These are phyloP conservation scores for Annona squamosa DNA, from an alignment of 164 flowering plant species.

Conservation along the genomic window DNA sequence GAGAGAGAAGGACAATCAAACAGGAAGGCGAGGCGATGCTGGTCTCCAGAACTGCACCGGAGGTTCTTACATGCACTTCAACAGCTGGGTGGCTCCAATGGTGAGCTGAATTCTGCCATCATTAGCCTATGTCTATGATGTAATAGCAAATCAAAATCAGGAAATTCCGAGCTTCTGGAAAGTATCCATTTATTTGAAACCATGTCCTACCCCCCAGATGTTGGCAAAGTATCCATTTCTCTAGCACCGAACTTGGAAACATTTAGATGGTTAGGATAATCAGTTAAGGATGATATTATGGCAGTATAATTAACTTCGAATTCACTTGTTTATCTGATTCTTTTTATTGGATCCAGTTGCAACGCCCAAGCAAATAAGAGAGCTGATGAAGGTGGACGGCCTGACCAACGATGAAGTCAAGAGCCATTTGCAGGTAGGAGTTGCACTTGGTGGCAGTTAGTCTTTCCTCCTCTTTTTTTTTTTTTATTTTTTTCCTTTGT, in stretches of 20 bases:
- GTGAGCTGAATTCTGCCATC: constrained; percentile 23
- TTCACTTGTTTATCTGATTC: not conserved
- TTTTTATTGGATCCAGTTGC: constrained; percentile 40
- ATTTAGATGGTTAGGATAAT: not conserved
- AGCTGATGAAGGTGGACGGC: constrained; percentile 93
- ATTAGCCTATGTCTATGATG: not conserved
- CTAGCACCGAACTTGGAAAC: not conserved
- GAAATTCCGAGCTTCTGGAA: not conserved
- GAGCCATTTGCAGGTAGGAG: constrained; percentile 86
- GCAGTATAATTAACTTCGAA: not conserved
- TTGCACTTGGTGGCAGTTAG: too few species aligned
- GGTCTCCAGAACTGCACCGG: constrained; percentile 88
- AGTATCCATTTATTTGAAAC: not conserved
- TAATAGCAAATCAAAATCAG: not conserved
- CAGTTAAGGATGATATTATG: not conserved
- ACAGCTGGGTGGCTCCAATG: constrained; percentile 90
- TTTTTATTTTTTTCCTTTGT: too few species aligned
- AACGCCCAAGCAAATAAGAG: constrained; percentile 93
- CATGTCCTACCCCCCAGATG: not conserved
- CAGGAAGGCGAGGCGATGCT: constrained; percentile 68
- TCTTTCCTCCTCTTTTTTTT: too few species aligned
- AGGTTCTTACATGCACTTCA: constrained; percentile 71
- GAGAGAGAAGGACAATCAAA: constrained; percentile 34
- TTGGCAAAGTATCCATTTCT: too few species aligned
- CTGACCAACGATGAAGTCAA: constrained; percentile 96